A percentile compares a stretch with the other conserved stretches of the same genome.
phyloP scores from a whole-genome alignment of 441 rosid species.

The Viola pubescens region DNA sequence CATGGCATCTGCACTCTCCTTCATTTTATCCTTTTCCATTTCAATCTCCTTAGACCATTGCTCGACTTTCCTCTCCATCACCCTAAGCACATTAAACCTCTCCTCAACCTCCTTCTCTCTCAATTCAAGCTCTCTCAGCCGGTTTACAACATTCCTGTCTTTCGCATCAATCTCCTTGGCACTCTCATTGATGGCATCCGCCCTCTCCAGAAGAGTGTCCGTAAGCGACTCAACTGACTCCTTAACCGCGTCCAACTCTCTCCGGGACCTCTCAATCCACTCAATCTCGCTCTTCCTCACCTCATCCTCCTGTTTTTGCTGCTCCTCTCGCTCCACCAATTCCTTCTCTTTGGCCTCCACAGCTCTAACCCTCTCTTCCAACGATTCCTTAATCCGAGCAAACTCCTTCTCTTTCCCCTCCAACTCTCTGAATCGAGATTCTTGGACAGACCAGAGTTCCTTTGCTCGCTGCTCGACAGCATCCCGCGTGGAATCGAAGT shows the following conservation, averaged over 20 bases:
- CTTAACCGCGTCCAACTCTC: too few species aligned
- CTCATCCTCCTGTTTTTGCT: neutral
- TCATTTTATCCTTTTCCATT: neutral
- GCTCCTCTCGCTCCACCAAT: neutral
- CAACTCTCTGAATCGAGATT: neutral
- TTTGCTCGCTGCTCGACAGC: too few species aligned
- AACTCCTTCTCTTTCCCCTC: neutral
- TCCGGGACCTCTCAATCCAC: too few species aligned
- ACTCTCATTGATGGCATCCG: neutral
- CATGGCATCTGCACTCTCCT: neutral
- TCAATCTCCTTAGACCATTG: neutral
- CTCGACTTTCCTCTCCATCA: neutral
- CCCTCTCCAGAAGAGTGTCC: too few species aligned
- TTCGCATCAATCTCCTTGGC: neutral
- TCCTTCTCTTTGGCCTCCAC: neutral
- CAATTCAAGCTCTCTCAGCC: constrained; percentile 1
- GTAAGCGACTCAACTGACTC: too few species aligned
- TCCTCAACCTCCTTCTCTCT: neutral
- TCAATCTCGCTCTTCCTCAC: neutral
- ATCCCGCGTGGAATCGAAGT: neutral
- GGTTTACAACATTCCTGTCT: neutral
- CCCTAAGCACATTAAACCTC: constrained; percentile 1
- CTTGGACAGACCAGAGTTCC: neutral
- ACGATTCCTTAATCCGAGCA: neutral
- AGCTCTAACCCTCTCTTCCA: neutral